These are phyloP conservation scores for Diospyros lotus DNA, from an alignment of 148 eudicot genomes.

Conservation along the genomic window DNA sequence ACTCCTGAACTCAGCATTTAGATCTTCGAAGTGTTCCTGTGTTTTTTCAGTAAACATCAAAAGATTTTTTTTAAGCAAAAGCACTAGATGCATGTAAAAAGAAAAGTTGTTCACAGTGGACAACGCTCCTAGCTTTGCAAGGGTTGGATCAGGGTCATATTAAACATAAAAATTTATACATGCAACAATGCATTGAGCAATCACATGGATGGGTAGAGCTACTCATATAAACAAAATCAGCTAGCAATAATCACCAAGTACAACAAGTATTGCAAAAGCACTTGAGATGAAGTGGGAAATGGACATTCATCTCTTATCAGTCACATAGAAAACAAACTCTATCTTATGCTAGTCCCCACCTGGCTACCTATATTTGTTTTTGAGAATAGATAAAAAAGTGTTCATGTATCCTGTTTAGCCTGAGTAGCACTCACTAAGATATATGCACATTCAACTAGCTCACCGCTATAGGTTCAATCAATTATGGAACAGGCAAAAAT, in stretches of 20 bases:
- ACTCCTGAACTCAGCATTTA: conserved; percentile 61
- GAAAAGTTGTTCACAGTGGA: no score
- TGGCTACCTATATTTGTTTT: neutral
- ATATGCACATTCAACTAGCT: neutral
- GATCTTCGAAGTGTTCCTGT: conserved; percentile 72
- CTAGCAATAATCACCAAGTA: neutral
- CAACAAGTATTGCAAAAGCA: neutral
- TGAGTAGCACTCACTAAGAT: neutral
- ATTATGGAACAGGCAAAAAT: no score
- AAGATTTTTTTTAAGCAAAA: neutral
- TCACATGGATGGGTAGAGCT: neutral
- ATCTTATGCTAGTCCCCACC: neutral
- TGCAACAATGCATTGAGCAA: no score
- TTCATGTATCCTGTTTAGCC: neutral
- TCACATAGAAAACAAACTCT: neutral
- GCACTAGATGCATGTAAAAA: no score
- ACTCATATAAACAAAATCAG: neutral
- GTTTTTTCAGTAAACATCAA: neutral
- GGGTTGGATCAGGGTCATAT: no score
- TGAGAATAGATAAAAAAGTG: neutral
- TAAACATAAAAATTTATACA: no score
- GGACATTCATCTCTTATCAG: neutral
- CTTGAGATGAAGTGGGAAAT: neutral
- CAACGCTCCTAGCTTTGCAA: no score
- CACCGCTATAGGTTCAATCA: neutral